These are phyloP conservation scores for Suhomyces anneliseae DNA, from an alignment of 1,139 yeast species.

Conservation along the genomic window DNA sequence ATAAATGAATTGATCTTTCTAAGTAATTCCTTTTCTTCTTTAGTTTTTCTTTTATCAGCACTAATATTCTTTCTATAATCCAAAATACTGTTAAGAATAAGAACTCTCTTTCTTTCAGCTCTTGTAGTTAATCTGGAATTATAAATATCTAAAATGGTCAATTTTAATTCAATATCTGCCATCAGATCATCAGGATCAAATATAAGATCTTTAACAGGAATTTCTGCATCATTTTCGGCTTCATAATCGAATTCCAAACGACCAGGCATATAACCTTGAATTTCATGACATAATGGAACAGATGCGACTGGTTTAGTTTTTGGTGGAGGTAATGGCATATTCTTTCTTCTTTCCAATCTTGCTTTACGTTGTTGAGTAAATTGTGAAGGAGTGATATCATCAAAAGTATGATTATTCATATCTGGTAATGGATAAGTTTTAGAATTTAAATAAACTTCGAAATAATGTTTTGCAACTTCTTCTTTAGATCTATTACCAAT, in stretches of 20 bases:
- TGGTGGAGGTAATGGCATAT: conserved; percentile 70
- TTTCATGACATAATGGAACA: conserved; percentile 93
- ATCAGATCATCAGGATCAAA: conserved; percentile 92
- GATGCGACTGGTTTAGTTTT: conserved; percentile 88
- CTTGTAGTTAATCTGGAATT: conserved; percentile 86
- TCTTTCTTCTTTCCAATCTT: conserved; percentile 64
- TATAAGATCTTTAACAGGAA: conserved; percentile 89
- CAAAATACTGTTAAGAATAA: conserved; percentile 72
- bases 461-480: conserved; percentile 85
- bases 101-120: conserved; percentile 85
- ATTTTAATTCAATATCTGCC: conserved; percentile 83
- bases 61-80: conserved; percentile 83
- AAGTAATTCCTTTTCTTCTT: conserved; percentile 84
- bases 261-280: conserved; percentile 99
- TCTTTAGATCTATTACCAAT: conserved; percentile 91
- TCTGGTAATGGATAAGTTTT: conserved; percentile 80
- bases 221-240: conserved; percentile 95
- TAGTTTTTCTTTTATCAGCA: conserved; percentile 74
- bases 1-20: conserved; percentile 79
- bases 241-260: conserved; percentile 94
- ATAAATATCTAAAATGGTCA: conserved; percentile 84
- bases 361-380: conserved; percentile 68
- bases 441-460: conserved; percentile 65
- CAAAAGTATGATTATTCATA: conserved; percentile 57
- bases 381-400: conserved; percentile 60